Percentiles rank a stretch among this genome's conserved stretches.
These are phyloP conservation scores for Talaromyces piceae DNA, from an alignment of 2,329 filamentous ascomycete genomes.

Conservation along the genomic window DNA sequence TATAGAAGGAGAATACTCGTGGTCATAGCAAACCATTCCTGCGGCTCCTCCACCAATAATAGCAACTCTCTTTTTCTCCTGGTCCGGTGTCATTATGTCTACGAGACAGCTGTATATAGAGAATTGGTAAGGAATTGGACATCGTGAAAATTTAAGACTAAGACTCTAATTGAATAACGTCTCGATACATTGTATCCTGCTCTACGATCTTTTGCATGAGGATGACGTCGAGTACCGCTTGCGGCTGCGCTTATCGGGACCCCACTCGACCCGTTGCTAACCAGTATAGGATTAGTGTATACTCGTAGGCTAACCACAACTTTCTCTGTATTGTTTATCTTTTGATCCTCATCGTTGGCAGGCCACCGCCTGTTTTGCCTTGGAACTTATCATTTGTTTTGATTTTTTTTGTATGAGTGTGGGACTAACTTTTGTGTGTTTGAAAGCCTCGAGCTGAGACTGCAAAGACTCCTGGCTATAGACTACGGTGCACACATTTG, in stretches of 20 bases:
- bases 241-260: conserved; percentile 5
- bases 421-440: too few relatives aligned
- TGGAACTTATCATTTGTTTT: too few relatives aligned
- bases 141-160: too few relatives aligned
- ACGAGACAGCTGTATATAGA: background rate
- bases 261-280: background rate
- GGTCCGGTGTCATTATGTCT: conserved; percentile 10
- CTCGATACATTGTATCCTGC: too few relatives aligned
- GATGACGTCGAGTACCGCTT: conserved; percentile 7
- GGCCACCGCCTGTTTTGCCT: too few relatives aligned
- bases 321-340: background rate
- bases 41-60: conserved; percentile 58
- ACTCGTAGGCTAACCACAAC: background rate
- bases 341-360: background rate
- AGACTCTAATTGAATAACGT: too few relatives aligned
- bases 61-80: conserved; percentile 45
- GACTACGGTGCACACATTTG: background rate
- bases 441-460: background rate
- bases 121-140: too few relatives aligned
- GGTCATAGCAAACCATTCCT: conserved; percentile 48
- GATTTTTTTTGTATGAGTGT: too few relatives aligned
- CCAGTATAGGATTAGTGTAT: background rate
- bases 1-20: too few relatives aligned
- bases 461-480: background rate
- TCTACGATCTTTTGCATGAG: conserved; percentile 2